Conservation (phyloP, 176 grass and related monocot genomes). For the Juncus effusus region DNA sequence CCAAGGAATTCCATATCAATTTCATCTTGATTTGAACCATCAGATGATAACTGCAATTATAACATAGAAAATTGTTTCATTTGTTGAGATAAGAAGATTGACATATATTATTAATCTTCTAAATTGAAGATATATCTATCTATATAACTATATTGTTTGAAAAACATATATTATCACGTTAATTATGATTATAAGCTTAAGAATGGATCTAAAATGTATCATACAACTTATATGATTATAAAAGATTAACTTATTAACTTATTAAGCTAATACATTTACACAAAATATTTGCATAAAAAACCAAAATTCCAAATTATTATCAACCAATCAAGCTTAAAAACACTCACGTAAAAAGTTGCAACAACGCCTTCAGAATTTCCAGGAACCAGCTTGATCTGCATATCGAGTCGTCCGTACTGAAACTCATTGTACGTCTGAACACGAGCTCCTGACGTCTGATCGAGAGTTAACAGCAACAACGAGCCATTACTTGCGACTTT, state of each 20-base stretch:
- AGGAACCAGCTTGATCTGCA: constrained; percentile 13
- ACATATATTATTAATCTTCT: no score
- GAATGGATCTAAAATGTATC: no score
- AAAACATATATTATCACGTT: no score
- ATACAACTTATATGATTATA: neutral
- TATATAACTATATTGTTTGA: no score
- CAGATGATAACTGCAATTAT: constrained; percentile 11
- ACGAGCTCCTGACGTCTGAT: constrained; percentile 12
- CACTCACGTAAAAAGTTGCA: constrained; percentile 13
- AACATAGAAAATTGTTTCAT: no score
- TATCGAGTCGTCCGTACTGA: constrained; percentile 7
- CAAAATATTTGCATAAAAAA: no score
- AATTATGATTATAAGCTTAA: no score
- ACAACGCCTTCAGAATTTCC: constrained; percentile 13
- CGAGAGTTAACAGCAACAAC: neutral
- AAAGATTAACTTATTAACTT: neutral
- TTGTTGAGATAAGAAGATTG: no score
- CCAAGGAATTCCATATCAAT: constrained; percentile 40
- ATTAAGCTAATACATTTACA: neutral
- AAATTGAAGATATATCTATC: no score
- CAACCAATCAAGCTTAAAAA: neutral
- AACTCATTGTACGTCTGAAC: neutral
- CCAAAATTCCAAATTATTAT: no score
- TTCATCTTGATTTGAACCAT: constrained; percentile 21
- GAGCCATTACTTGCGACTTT: neutral